Conservation (phyloP, 2,329 filamentous ascomycete species). For the Leptographium lundbergii region DNA sequence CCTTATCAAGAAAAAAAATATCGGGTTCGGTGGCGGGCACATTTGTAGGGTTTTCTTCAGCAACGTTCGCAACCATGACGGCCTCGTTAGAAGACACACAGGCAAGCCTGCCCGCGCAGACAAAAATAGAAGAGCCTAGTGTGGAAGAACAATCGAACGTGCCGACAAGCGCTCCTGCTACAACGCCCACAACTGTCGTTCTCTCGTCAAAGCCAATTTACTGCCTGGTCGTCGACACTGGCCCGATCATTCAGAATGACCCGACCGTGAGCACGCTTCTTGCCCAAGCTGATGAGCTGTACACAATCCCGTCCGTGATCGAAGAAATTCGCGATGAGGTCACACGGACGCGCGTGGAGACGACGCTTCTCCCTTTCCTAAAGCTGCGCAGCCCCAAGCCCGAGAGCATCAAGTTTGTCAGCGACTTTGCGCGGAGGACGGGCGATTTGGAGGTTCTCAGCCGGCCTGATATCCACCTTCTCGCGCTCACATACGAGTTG, state of each 20-base stretch:
- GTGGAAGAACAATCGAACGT: not conserved
- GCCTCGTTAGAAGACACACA: not conserved
- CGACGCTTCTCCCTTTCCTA: conserved; percentile 73
- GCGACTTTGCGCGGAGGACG: conserved; percentile 76
- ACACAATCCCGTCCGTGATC: conserved; percentile 77
- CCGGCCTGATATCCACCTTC: conserved; percentile 74
- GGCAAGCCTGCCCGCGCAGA: not conserved
- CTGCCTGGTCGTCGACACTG: conserved; percentile 78
- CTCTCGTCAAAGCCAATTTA: conserved; percentile 56
- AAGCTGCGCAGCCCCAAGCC: conserved; percentile 62
- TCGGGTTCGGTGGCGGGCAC: not conserved
- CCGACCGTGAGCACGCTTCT: conserved; percentile 74
- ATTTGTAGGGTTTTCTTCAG: not conserved
- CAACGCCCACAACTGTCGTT: not conserved
- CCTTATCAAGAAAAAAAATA: conserved; percentile 5
- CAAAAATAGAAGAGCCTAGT: not conserved
- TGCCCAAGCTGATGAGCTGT: conserved; percentile 59
- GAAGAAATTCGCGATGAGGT: conserved; percentile 78
- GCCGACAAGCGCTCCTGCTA: not conserved
- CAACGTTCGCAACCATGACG: not conserved
- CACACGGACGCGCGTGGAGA: conserved; percentile 71
- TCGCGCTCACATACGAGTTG: conserved; percentile 88
- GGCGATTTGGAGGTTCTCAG: conserved; percentile 84
- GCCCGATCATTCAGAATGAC: conserved; percentile 87
- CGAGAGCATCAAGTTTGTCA: conserved; percentile 66